Percentiles rank a stretch among this genome's conserved stretches.
Evolutionary conservation across 495 filamentous ascomycete species (phyloP).

Genomic region (Penicillium coprophilum): DNA sequence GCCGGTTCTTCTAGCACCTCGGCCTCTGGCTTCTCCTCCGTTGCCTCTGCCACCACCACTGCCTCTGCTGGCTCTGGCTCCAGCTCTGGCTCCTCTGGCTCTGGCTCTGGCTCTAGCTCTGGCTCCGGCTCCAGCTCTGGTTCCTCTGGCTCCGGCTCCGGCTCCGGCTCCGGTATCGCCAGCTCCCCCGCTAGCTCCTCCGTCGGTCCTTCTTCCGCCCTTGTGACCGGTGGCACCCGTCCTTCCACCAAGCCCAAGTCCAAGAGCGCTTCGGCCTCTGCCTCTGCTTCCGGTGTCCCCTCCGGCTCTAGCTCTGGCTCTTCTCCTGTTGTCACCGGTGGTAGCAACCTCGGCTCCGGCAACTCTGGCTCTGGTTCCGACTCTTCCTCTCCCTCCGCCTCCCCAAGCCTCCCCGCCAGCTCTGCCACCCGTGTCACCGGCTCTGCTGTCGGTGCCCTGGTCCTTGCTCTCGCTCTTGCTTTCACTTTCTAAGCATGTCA

Average conservation of each 20-base stretch:
- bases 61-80: slow-evolving; percentile 20
- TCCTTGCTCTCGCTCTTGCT: slow-evolving; percentile 31
- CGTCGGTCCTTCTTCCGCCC: slow-evolving; percentile 4
- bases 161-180: slow-evolving; percentile 5
- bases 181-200: slow-evolving; percentile 18
- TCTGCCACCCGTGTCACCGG: slow-evolving; percentile 32
- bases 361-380: slow-evolving; percentile 14
- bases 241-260: slow-evolving; percentile 17
- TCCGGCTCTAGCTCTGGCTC: slow-evolving; percentile 2
- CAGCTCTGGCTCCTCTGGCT: slow-evolving; percentile 21
- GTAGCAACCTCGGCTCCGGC: slow-evolving; percentile 17
- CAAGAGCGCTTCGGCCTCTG: slow-evolving; percentile 12
- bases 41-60: slow-evolving; percentile 6
- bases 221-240: slow-evolving; percentile 13
- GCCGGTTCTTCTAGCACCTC: slow-evolving; percentile 23
- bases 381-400: slow-evolving; percentile 14
- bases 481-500: slow-evolving; percentile 32
- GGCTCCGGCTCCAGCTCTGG: slow-evolving; percentile 19
- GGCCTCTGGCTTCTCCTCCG: slow-evolving; percentile 15
- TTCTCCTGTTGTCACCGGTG: slow-evolving; percentile 2
- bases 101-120: slow-evolving; percentile 19
- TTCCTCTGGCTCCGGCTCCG: slow-evolving; percentile 20
- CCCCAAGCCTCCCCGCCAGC: slow-evolving; percentile 15
- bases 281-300: slow-evolving; percentile 6
- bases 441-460: slow-evolving; percentile 34